Percentiles rank a stretch among this genome's conserved stretches.
phyloP scores from a whole-genome alignment of 2,329 filamentous ascomycete genomes.

The Alternaria ethzedia region DNA sequence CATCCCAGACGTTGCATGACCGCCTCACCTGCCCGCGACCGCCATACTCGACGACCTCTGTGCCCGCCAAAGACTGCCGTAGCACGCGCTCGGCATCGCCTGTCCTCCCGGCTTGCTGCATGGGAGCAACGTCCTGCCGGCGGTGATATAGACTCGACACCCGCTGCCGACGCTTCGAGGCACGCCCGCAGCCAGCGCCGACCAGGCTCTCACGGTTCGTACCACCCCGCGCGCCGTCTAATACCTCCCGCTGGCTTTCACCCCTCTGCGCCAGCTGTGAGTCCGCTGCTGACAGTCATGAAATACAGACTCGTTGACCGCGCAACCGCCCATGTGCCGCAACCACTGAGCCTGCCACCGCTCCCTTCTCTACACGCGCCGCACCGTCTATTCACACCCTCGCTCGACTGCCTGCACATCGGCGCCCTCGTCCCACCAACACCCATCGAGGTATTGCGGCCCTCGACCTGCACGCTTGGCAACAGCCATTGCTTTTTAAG shows the following conservation, averaged over 20 bases:
- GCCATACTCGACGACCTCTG: conserved; percentile 1
- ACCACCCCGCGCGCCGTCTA: conserved; percentile 37
- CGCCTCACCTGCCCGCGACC: conserved; percentile 20
- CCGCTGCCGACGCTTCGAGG: conserved; percentile 37
- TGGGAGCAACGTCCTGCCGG: conserved; percentile 20
- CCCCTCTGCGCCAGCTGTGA: conserved; percentile 14
- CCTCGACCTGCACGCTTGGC: conserved; percentile 2
- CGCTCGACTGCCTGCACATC: conserved; percentile 19
- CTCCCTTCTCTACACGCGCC: conserved; percentile 20
- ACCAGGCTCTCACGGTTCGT: conserved; percentile 43
- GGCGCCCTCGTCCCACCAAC: conserved; percentile 24
- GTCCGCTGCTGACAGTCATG: conserved; percentile 44
- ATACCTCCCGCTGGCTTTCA: conserved; percentile 18
- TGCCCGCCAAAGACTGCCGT: conserved; percentile 8
- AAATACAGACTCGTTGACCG: conserved; percentile 31
- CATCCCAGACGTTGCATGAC: conserved; percentile 33
- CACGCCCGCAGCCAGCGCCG: conserved; percentile 38
- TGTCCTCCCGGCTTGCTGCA: conserved; percentile 27
- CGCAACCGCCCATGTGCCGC: conserved; percentile 36
- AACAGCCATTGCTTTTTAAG: conserved; percentile 1
- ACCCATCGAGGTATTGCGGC: conserved; percentile 35
- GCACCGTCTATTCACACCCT: conserved; percentile 20
- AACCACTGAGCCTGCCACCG: conserved; percentile 22
- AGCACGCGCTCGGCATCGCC: conserved; percentile 30
- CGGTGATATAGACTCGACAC: conserved; percentile 31